A percentile compares a stretch with the other conserved stretches of the same genome.
These are phyloP conservation scores for Exophiala xenobiotica DNA, from an alignment of 2,329 filamentous ascomycete species.

Conservation along the genomic window DNA sequence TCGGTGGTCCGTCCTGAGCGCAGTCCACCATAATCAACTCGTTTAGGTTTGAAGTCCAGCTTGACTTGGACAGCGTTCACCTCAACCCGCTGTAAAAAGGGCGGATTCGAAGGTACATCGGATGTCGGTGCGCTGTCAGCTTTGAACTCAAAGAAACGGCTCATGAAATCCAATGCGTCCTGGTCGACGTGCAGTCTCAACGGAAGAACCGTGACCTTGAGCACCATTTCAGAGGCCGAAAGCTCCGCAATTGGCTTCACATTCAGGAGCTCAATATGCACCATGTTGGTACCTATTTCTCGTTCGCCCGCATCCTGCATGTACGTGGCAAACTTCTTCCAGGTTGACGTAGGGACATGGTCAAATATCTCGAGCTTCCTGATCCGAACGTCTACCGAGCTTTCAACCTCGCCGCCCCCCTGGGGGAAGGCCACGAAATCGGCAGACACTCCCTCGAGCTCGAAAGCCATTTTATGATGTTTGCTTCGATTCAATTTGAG, in stretches of 20 bases:
- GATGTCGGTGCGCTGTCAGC: constrained; percentile 62
- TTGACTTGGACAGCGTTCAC: constrained; percentile 79
- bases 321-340: constrained; percentile 97
- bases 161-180: constrained; percentile 95
- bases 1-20: constrained; percentile 92
- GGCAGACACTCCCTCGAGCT: constrained; percentile 77
- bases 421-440: constrained; percentile 81
- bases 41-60: constrained; percentile 95
- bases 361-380: constrained; percentile 87
- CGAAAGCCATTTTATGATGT: constrained; percentile 92
- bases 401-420: constrained; percentile 75
- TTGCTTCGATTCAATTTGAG: constrained; percentile 80
- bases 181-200: constrained; percentile 93
- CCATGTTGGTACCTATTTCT: constrained; percentile 83
- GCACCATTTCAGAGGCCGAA: constrained; percentile 83
- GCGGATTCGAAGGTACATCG: constrained; percentile 66
- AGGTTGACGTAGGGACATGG: constrained; percentile 90
- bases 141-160: constrained; percentile 96
- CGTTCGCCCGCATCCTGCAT: constrained; percentile 83
- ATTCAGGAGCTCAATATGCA: constrained; percentile 82
- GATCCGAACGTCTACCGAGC: constrained; percentile 79
- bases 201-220: constrained; percentile 76
- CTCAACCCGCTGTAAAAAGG: constrained; percentile 88
- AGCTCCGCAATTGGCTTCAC: constrained; percentile 82
- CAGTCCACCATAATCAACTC: constrained; percentile 91